Percentiles rank a stretch among this genome's conserved stretches.
These are phyloP conservation scores for Lactarius deliciosus DNA, from an alignment of 768 basidiomycete genomes.

Conservation along the genomic window DNA sequence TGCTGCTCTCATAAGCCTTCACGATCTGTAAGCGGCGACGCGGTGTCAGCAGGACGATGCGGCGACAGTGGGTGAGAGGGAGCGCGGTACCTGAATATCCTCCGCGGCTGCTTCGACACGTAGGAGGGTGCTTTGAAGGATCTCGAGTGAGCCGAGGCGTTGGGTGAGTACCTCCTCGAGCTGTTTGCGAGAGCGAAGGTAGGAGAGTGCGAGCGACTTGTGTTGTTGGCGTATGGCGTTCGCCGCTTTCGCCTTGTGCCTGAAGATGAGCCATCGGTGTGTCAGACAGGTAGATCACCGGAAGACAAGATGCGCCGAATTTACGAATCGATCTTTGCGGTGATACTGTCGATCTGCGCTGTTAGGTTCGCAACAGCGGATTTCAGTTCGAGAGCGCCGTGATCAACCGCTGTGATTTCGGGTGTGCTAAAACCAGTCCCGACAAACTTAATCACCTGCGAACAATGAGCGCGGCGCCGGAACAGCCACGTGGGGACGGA, in stretches of 20 bases:
- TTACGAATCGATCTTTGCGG: constrained; percentile 72
- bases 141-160: constrained; percentile 69
- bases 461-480: constrained; percentile 3
- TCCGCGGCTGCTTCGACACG: constrained; percentile 87
- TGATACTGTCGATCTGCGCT: constrained; percentile 65
- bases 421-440: constrained; percentile 41
- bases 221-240: constrained; percentile 65
- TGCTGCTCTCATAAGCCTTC: constrained; percentile 81
- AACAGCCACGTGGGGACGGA: constrained; percentile 37
- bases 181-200: constrained; percentile 79
- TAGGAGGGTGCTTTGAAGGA: constrained; percentile 72
- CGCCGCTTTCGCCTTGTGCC: constrained; percentile 66
- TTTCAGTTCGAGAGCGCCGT: constrained; percentile 79
- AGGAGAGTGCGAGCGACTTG: constrained; percentile 69
- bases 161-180: constrained; percentile 76
- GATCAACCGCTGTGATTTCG: constrained; percentile 74
- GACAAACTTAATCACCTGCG: constrained; percentile 81
- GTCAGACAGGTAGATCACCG: neutral
- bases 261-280: constrained; percentile 34
- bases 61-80: neutral
- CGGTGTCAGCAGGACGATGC: neutral
- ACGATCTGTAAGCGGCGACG: constrained; percentile 58
- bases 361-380: constrained; percentile 65
- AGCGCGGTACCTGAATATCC: constrained; percentile 70
- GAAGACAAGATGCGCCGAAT: constrained; percentile 28